Base-by-base conservation (phyloP, 805 yeast species). In the Teunomyces lycoperdinae region DNA sequence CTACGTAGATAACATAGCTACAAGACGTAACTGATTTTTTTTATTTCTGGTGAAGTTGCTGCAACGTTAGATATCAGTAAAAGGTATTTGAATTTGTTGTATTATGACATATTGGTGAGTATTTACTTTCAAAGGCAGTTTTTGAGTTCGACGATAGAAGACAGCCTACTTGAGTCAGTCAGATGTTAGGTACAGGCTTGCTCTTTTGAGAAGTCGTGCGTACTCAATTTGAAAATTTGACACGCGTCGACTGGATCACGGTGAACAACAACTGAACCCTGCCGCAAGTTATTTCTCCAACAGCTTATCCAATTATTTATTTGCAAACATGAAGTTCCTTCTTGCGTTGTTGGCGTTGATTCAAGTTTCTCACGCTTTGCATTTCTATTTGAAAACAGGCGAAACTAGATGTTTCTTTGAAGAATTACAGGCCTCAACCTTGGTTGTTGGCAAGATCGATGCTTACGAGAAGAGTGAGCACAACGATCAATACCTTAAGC, bases 351-450 rank as follows among this genome's bases (percentile, higher is more conserved):
- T 52, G 36, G 49, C 50, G n/a, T 30, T 53, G 39, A 29, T 45
- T 26, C 53, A 51, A 29, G 33, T 46, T 24, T 42, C 55, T 55
- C 56, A 60, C 43, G 89, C 82, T 0, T 72, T 91, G 50, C 96
- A 94, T 66, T 83, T 89, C 64, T 91, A 89, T 64, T 71, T 89
- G 45, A 80, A 80, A 9, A 85, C 91, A 1, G 90, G 85, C 29
- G 86, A 86, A 54, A 77, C 82, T 39, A 81, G 82, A 56, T 94
- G 98, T 68, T 92, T 92, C 65, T 85, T 71, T 59, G 94, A 91
- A 62, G 95, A 87, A 51, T 73, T 92, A 50, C 83, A 88, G 13
- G 74, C 77, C 53, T 87, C 84, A 56, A 81, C 95, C n/a, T 77
- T 92, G 49, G 85, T 91, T 17, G 87, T 87, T 48, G 96, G 92